Evolutionary conservation across 306 rosid genomes (phyloP).

Genomic region (Styphnolobium japonicum): DNA sequence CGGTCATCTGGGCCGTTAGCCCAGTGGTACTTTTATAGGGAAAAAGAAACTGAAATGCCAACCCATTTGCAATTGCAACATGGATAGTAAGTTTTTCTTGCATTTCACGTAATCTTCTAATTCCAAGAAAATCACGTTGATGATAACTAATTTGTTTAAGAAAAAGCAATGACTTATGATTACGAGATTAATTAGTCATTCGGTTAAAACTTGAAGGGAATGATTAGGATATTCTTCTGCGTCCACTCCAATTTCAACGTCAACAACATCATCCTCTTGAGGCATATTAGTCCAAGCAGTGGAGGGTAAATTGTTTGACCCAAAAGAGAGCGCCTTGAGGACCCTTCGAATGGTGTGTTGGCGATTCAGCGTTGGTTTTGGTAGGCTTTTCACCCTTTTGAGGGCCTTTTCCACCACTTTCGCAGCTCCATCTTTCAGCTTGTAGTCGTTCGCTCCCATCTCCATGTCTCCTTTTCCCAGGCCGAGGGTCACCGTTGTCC

Average conservation of each 20-base stretch:
- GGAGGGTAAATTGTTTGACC: constrained; percentile 19
- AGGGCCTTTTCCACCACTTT: neutral
- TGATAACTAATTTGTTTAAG: neutral
- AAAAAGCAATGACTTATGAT: neutral
- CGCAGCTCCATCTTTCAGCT: neutral
- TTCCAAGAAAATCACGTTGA: neutral
- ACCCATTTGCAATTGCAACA: neutral
- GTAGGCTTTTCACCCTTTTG: constrained; percentile 43
- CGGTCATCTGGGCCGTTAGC: neutral
- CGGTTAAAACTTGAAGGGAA: neutral
- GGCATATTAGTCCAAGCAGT: neutral
- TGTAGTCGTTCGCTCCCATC: neutral
- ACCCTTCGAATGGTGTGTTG: constrained; percentile 25
- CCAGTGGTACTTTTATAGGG: neutral
- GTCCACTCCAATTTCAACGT: neutral
- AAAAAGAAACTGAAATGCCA: neutral
- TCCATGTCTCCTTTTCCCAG: neutral
- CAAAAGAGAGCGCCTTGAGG: constrained; percentile 40
- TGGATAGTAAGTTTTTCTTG: neutral
- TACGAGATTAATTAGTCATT: neutral
- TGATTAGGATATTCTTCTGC: neutral
- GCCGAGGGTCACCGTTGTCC: neutral
- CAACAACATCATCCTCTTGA: neutral
- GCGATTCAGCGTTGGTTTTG: constrained; percentile 21
- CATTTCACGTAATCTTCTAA: neutral